Evolutionary conservation across 305 asterid species (phyloP), one percentile per base, ranked within the genome.

Genomic region (Vinca major): DNA sequence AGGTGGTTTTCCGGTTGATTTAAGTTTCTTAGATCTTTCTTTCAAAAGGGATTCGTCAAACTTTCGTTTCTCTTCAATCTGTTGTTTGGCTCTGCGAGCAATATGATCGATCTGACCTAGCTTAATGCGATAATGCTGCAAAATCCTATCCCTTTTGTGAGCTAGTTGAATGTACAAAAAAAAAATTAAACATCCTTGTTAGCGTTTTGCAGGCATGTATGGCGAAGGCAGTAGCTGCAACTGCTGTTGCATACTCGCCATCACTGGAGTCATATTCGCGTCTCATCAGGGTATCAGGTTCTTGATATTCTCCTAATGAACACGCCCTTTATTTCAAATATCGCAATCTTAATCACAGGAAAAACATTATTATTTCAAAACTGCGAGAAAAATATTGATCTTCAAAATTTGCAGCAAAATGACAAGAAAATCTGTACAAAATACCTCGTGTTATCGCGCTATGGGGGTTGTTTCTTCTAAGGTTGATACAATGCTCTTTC

Each of bases 201-300:
- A 49, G 10, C 19, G 33, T 3, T 10, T 21, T 26, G 4, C 80
- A 65, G 73, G 80, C 72, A 79, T 78, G 78, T 73, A 89, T 79
- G 57, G 92, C 92, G 72, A 80, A 58, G 13, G 90, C 90, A n/a
- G 92, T 79, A 71, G 96, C 95, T 62, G 96, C 90, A 66, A 89
- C 39, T 62, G 91, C 88, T 9, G 86, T 69, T 19, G 87, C 88
- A 68, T 81, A 80, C 37, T 77, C 84, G 41, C 56, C 60, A 33
- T 82, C 88, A 58, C 58, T 73, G 40, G 41, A 48, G 14, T 76
- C 75, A 67, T 70, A 58, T 65, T 73, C 67, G 6, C 37, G 47
- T 47, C 74, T 74, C 83, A 80, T 80, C 16, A 14, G 9, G 33
- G 33, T 26, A 26, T 26, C 33, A 26, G 33, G 33, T 26, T 26